These are phyloP conservation scores for Arthrobotrys conoides DNA, from an alignment of 2,329 filamentous ascomycete species.

Conservation along the genomic window DNA sequence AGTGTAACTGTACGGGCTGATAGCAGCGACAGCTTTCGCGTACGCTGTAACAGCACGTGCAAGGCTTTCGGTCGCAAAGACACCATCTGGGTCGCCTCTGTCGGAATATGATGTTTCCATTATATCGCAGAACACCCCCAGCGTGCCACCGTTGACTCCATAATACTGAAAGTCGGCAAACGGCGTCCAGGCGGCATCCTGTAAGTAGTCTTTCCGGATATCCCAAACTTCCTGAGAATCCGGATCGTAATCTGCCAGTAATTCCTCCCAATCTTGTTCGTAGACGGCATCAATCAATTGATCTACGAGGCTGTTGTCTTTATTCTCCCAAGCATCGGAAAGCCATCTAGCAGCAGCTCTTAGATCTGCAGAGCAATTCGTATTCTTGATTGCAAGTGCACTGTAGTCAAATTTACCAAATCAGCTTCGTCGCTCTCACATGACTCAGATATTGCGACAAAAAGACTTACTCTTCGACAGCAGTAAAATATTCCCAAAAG, in stretches of 20 bases:
- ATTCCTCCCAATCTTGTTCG: constrained; percentile 37
- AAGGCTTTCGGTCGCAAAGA: constrained; percentile 40
- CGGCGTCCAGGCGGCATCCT: constrained; percentile 62
- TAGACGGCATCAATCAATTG: constrained; percentile 65
- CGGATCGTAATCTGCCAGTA: constrained; percentile 11
- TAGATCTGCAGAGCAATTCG: constrained; percentile 62
- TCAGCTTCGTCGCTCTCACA: neutral
- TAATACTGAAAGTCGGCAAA: constrained; percentile 66
- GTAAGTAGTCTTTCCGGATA: constrained; percentile 43
- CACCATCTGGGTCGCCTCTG: constrained; percentile 61
- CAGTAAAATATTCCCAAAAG: constrained; percentile 67
- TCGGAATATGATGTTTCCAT: constrained; percentile 65
- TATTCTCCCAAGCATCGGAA: constrained; percentile 59
- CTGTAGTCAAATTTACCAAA: neutral
- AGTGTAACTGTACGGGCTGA: constrained; percentile 49
- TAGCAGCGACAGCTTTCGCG: constrained; percentile 48
- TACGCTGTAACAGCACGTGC: constrained; percentile 40
- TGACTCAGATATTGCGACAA: neutral
- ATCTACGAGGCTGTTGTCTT: constrained; percentile 65
- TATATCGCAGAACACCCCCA: constrained; percentile 67
- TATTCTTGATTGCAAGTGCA: constrained; percentile 33
- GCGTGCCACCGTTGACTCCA: constrained; percentile 66
- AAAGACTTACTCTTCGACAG: constrained; percentile 65
- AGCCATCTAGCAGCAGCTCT: constrained; percentile 56
- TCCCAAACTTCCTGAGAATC: constrained; percentile 40